These are phyloP conservation scores for Nannochloropsis salina DNA, from an alignment of 108 stramenopile genomes.

Conservation along the genomic window DNA sequence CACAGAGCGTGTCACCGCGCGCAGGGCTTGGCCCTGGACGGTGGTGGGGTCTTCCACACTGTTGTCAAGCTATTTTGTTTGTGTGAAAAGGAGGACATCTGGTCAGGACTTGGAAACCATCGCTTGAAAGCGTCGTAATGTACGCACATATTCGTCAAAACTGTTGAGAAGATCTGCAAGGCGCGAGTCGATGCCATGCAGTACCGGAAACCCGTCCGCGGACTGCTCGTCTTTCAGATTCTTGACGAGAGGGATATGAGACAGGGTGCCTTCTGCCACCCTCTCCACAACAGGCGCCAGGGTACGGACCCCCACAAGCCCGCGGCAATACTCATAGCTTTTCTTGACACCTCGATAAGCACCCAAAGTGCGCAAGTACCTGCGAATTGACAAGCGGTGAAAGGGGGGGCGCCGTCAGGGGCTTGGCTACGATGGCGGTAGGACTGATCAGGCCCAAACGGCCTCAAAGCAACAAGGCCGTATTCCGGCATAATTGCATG, in stretches of 20 bases:
- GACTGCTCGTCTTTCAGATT: neutral
- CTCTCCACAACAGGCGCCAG: neutral
- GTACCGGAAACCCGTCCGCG: neutral
- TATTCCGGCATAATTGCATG: too few species aligned
- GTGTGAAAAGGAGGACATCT: neutral
- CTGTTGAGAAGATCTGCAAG: neutral
- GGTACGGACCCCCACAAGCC: constrained; percentile 3
- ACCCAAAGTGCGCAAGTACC: constrained; percentile 19
- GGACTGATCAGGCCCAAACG: too few species aligned
- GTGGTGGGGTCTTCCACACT: neutral
- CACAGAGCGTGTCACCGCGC: neutral
- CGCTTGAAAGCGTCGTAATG: neutral
- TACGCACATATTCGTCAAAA: constrained; percentile 1
- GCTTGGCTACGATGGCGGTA: too few species aligned
- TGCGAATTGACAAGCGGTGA: neutral
- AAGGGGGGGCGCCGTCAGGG: too few species aligned
- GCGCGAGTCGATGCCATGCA: neutral
- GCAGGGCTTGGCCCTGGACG: neutral
- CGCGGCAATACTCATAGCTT: neutral
- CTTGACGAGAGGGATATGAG: neutral
- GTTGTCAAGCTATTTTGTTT: neutral
- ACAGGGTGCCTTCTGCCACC: constrained; percentile 10
- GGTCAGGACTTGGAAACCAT: too few species aligned
- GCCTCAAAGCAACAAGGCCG: too few species aligned
- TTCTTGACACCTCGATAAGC: neutral